phyloP scores from a whole-genome alignment of 305 asterid genomes.

The Plantago lanceolata region DNA sequence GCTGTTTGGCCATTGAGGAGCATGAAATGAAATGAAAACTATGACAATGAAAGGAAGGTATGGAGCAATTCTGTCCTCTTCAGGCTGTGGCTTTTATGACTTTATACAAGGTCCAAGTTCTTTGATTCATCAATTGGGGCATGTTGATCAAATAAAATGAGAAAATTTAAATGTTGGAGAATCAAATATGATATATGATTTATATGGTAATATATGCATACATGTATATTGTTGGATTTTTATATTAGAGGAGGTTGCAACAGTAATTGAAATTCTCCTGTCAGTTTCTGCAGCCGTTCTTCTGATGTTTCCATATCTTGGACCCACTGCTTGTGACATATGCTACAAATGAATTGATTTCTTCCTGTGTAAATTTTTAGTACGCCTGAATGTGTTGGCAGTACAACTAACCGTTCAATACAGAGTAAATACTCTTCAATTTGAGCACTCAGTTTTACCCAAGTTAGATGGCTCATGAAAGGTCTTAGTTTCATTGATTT shows the following conservation, averaged over 20 bases:
- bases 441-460: background rate
- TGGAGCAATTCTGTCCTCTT: conserved; percentile 76
- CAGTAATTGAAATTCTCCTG: conserved; percentile 48
- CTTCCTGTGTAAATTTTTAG: conserved; percentile 5
- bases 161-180: conserved; percentile 24
- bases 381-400: conserved; percentile 26
- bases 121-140: conserved; percentile 58
- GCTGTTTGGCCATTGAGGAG: conserved; percentile 43
- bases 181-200: conserved; percentile 6
- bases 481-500: background rate
- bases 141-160: conserved; percentile 43
- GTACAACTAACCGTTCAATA: conserved; percentile 1
- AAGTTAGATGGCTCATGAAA: background rate
- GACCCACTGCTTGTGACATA: conserved; percentile 39
- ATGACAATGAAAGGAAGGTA: conserved; percentile 52
- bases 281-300: conserved; percentile 56
- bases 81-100: conserved; percentile 46
- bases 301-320: conserved; percentile 47
- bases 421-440: conserved; percentile 4
- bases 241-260: conserved; percentile 36
- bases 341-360: conserved; percentile 17
- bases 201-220: background rate
- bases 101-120: conserved; percentile 66
- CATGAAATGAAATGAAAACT: conserved; percentile 45
- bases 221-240: conserved; percentile 1